Evolutionary conservation across 345 rosid species (phyloP).

Genomic region (Streptanthus diversifolius): DNA sequence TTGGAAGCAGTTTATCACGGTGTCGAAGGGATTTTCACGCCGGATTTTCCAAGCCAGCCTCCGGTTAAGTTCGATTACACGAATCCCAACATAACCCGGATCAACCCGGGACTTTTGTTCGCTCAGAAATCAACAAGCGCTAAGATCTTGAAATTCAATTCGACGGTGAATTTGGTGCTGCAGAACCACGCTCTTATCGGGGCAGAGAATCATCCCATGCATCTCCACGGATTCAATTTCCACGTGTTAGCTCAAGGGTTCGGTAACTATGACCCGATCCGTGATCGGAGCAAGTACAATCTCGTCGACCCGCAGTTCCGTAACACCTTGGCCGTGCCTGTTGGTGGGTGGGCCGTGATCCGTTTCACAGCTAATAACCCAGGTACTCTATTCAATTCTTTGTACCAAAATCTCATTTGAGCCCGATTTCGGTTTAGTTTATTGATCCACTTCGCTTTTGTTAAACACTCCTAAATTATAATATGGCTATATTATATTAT

Average conservation of each 20-base stretch:
- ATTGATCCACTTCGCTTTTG: not conserved
- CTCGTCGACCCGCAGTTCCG: slow-evolving; percentile 58
- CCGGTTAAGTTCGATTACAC: slow-evolving; percentile 65
- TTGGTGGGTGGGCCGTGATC: slow-evolving; percentile 80
- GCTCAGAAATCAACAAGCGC: slow-evolving; percentile 57
- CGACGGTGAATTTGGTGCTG: slow-evolving; percentile 67
- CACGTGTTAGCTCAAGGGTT: slow-evolving; percentile 87
- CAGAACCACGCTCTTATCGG: slow-evolving; percentile 67
- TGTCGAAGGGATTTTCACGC: slow-evolving; percentile 54
- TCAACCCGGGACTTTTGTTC: slow-evolving; percentile 32
- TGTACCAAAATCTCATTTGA: not conserved
- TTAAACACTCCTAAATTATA: not conserved
- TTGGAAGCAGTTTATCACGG: slow-evolving; percentile 58
- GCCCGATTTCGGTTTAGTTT: not conserved
- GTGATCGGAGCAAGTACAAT: slow-evolving; percentile 51
- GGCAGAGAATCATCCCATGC: slow-evolving; percentile 83
- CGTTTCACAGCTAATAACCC: slow-evolving; percentile 85
- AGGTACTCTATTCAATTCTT: slow-evolving; percentile 37
- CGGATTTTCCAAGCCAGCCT: slow-evolving; percentile 64
- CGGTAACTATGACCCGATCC: slow-evolving; percentile 59
- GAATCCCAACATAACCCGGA: slow-evolving; percentile 30
- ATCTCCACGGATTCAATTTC: slow-evolving; percentile 77
- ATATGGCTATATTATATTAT: not conserved
- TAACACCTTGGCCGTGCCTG: slow-evolving; percentile 77
- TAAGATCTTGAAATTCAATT: slow-evolving; percentile 59